A percentile compares a stretch with the other conserved stretches of the same genome.
Evolutionary conservation across 73 alveolate genomes (phyloP).

Genomic region (Paraurostyla sp.): DNA sequence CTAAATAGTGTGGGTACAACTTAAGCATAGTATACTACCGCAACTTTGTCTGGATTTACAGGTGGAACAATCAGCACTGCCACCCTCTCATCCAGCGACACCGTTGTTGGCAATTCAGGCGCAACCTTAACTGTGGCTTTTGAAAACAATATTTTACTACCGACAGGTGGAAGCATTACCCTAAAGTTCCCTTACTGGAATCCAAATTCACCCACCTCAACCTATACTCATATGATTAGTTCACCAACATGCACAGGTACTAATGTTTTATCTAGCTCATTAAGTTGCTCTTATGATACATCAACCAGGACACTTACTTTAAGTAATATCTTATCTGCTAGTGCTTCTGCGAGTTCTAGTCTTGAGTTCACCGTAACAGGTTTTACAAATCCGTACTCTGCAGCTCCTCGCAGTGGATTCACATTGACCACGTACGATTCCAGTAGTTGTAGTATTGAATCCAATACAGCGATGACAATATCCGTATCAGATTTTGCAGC

Average conservation of each 20-base stretch:
- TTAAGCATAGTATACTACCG: background rate
- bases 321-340: background rate
- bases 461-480: background rate
- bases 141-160: background rate
- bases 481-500: background rate
- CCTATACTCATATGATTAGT: background rate
- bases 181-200: constrained; percentile 11
- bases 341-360: constrained; percentile 3
- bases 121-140: background rate
- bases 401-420: constrained; percentile 40
- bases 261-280: background rate
- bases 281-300: background rate
- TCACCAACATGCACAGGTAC: constrained; percentile 56
- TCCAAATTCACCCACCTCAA: background rate
- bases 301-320: background rate
- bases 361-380: constrained; percentile 3
- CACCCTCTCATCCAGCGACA: background rate
- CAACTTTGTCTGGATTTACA: background rate
- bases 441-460: background rate
- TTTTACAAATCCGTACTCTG: constrained; percentile 43
- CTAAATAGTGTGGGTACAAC: background rate
- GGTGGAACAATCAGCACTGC: background rate
- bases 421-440: constrained; percentile 6
- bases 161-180: background rate
- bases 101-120: background rate